Conservation (phyloP, 345 rosid species). For the Melaleuca alternifolia region DNA sequence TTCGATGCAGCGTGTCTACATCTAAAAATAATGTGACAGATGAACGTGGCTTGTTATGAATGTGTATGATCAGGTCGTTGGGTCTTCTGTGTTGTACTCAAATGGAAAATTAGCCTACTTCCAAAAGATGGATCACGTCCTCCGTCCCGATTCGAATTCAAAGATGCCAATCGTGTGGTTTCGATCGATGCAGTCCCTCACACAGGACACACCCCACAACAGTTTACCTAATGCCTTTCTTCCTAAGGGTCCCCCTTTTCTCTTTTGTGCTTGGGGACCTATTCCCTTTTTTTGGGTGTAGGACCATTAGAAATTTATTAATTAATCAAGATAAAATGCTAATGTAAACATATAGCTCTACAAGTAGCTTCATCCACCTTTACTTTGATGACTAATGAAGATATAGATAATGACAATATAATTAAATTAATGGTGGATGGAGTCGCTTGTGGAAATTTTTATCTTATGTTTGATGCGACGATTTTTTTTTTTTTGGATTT, state of each 20-base stretch:
- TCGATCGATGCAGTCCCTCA: background rate
- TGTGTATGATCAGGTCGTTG: background rate
- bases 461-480: background rate
- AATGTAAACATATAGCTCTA: background rate
- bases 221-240: background rate
- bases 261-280: background rate
- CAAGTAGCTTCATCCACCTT: background rate
- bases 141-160: conserved; percentile 3
- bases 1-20: background rate
- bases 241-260: background rate
- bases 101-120: background rate
- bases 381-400: background rate
- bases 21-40: background rate
- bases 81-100: background rate
- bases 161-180: conserved; percentile 36
- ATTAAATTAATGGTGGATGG: too few relatives aligned
- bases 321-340: conserved; percentile 7
- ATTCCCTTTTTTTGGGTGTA: background rate
- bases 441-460: too few relatives aligned
- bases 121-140: background rate
- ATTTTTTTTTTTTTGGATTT: background rate
- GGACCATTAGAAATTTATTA: conserved; percentile 14
- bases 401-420: too few relatives aligned
- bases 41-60: background rate
- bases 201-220: background rate